phyloP scores from a whole-genome alignment of 495 filamentous ascomycete genomes.

The Penicillium goetzii region DNA sequence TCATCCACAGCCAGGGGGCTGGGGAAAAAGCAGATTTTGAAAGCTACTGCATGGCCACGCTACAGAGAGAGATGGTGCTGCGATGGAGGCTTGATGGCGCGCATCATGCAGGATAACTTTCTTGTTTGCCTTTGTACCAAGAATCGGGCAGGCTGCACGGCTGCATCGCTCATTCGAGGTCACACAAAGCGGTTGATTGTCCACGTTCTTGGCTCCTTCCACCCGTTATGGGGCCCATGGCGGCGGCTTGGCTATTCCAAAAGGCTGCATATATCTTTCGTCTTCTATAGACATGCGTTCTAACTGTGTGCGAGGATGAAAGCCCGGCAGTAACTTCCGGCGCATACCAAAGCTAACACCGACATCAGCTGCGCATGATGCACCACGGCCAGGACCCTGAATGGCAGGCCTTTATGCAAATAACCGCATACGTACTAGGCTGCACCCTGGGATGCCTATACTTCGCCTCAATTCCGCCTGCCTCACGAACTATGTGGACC shows the following conservation, averaged over 20 bases:
- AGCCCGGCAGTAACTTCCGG: not conserved
- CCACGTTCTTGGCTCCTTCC: slow-evolving; percentile 16
- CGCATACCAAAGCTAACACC: not conserved
- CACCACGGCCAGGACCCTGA: not conserved
- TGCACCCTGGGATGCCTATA: not conserved
- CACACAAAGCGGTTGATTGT: slow-evolving; percentile 10
- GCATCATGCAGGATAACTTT: slow-evolving; percentile 32
- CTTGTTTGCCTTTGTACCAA: slow-evolving; percentile 28
- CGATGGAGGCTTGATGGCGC: slow-evolving; percentile 21
- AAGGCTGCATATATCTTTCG: not conserved
- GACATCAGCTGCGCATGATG: not conserved
- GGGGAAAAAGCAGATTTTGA: not conserved
- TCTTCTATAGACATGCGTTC: not conserved
- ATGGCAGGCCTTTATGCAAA: not conserved
- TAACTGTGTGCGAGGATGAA: not conserved
- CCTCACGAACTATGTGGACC: not conserved
- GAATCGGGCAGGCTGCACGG: not conserved
- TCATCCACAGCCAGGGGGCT: slow-evolving; percentile 1
- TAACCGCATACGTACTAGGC: slow-evolving; percentile 7
- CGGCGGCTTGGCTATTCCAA: not conserved
- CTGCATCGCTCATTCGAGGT: not conserved
- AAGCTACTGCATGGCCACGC: slow-evolving; percentile 1
- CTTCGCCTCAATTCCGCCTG: not conserved
- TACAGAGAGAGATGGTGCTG: not conserved
- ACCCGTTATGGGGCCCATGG: not conserved